A percentile compares a stretch with the other conserved stretches of the same genome.
These are phyloP conservation scores for Russula emetica DNA, from an alignment of 768 basidiomycete species.

Conservation along the genomic window DNA sequence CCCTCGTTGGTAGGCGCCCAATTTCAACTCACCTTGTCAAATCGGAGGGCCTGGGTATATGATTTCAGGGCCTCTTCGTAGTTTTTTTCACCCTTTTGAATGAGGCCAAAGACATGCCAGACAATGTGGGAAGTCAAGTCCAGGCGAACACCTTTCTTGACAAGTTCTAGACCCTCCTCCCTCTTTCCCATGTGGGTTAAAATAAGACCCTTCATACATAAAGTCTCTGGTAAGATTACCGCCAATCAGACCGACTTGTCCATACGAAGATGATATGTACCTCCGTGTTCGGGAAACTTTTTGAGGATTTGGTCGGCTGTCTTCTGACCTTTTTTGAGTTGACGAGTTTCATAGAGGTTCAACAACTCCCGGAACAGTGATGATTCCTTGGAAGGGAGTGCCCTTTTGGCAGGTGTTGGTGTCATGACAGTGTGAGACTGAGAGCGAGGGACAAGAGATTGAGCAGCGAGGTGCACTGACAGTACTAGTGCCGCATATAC, in stretches of 20 bases:
- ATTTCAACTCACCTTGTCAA: conserved; percentile 68
- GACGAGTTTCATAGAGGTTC: conserved; percentile 81
- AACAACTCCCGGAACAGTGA: conserved; percentile 83
- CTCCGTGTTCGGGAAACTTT: conserved; percentile 94
- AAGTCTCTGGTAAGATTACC: conserved; percentile 58
- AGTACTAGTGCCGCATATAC: background rate
- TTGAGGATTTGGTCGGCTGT: conserved; percentile 91
- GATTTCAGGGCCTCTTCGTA: conserved; percentile 93
- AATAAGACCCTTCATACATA: conserved; percentile 95
- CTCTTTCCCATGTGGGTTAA: conserved; percentile 73
- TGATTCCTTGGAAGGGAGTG: conserved; percentile 77
- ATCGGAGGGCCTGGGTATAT: conserved; percentile 81
- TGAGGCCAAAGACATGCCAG: conserved; percentile 97
- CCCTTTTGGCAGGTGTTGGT: conserved; percentile 42
- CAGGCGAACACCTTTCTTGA: conserved; percentile 76
- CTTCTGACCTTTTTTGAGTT: conserved; percentile 86
- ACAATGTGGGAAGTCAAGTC: conserved; percentile 89
- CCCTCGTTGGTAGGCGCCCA: background rate
- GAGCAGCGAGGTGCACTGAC: background rate
- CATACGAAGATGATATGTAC: conserved; percentile 38
- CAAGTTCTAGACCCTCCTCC: conserved; percentile 77
- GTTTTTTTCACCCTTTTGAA: conserved; percentile 91
- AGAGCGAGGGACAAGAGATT: background rate
- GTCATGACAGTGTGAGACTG: conserved; percentile 21
- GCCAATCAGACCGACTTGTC: conserved; percentile 18